Evolutionary conservation across 2,329 filamentous ascomycete genomes (phyloP).

Genomic region (Botrytis porri): DNA sequence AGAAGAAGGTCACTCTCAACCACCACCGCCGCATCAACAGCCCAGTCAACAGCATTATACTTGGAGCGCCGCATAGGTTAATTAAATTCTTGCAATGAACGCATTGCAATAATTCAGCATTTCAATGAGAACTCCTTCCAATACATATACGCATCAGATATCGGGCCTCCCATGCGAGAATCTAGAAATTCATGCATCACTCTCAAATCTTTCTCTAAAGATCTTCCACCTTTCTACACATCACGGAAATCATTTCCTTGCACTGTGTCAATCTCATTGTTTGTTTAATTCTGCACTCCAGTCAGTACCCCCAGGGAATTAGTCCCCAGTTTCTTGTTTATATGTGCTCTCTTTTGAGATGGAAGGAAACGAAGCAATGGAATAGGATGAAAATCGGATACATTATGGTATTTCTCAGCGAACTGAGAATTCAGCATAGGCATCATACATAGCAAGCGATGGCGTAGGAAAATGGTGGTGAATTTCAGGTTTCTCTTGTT

Average conservation of each 20-base stretch:
- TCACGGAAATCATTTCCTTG: not conserved
- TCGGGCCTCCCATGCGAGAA: not conserved
- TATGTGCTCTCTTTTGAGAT: not conserved
- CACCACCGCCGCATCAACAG: conserved; percentile 18
- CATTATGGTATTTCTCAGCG: not conserved
- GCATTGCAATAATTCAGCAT: not conserved
- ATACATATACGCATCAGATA: not conserved
- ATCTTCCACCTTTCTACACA: not conserved
- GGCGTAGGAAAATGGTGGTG: conserved; percentile 14
- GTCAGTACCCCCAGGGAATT: not conserved
- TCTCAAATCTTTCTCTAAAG: not conserved
- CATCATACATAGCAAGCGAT: conserved; percentile 15
- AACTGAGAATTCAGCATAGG: not conserved
- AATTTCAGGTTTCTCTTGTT: not conserved
- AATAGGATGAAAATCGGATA: not conserved
- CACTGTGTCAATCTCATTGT: not conserved
- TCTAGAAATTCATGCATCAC: not conserved
- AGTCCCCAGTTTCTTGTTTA: not conserved
- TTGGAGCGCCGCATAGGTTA: conserved; percentile 30
- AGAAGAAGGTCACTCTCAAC: conserved; percentile 25
- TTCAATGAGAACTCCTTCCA: not conserved
- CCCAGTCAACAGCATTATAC: conserved; percentile 32
- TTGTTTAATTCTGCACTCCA: conserved; percentile 13
- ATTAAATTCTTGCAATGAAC: not conserved
- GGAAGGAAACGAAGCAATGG: not conserved